phyloP scores from a whole-genome alignment of 495 filamentous ascomycete genomes.

The Immersiella caudata region DNA sequence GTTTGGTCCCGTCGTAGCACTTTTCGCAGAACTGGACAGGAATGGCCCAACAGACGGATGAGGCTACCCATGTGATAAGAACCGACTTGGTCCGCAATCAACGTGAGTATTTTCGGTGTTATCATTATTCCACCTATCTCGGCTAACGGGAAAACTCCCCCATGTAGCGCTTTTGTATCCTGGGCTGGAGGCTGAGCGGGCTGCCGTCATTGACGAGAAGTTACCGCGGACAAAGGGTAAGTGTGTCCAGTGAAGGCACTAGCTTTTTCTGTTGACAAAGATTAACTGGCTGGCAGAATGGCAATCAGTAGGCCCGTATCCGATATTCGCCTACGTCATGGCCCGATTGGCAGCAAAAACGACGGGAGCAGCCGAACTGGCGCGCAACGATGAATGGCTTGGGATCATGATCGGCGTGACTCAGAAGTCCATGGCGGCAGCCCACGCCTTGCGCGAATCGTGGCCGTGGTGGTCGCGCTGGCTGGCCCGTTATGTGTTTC shows the following conservation, averaged over 20 bases:
- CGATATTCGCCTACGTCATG: conserved; percentile 7
- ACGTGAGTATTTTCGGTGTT: not conserved
- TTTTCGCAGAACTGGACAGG: conserved; percentile 17
- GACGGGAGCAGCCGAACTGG: conserved; percentile 12
- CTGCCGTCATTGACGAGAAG: conserved; percentile 11
- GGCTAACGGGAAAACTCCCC: not conserved
- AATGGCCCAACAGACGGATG: conserved; percentile 16
- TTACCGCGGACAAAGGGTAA: not conserved
- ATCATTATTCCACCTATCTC: too few relatives aligned
- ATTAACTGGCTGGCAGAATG: too few relatives aligned
- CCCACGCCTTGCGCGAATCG: conserved; percentile 17
- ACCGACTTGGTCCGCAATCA: conserved; percentile 12
- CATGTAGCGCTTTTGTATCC: conserved; percentile 6
- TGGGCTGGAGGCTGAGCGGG: not conserved
- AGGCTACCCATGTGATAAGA: conserved; percentile 16
- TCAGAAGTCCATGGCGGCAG: conserved; percentile 12
- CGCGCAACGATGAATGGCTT: conserved; percentile 19
- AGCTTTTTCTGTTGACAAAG: too few relatives aligned
- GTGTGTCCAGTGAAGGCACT: not conserved
- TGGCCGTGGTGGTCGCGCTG: conserved; percentile 17
- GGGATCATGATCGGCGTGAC: conserved; percentile 16
- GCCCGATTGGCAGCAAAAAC: conserved; percentile 8
- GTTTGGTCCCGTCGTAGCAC: too few relatives aligned
- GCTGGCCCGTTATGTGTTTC: conserved; percentile 13
- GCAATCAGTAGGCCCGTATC: conserved; percentile 10